These are phyloP conservation scores for Calycina marina DNA, from an alignment of 2,329 filamentous ascomycete species.

Conservation along the genomic window DNA sequence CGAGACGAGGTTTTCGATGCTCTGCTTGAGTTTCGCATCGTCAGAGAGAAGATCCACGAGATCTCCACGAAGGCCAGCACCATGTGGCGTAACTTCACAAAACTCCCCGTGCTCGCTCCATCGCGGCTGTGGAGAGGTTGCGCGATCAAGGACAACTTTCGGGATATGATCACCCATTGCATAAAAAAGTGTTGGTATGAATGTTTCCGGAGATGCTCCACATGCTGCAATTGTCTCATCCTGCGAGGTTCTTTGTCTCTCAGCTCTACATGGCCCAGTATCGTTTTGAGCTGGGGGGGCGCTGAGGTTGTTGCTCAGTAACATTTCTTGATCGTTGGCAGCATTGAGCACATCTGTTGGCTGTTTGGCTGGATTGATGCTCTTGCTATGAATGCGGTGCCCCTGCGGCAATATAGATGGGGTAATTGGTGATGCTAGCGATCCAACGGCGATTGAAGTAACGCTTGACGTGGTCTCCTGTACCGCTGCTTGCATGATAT, in stretches of 20 bases:
- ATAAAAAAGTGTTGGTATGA: slow-evolving; percentile 6
- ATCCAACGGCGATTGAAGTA: slow-evolving; percentile 3
- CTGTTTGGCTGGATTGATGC: background rate
- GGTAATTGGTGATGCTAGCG: slow-evolving; percentile 5
- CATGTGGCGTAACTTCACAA: slow-evolving; percentile 3
- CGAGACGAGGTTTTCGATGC: slow-evolving; percentile 3
- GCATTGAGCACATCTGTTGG: slow-evolving; percentile 1
- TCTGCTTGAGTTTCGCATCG: slow-evolving; percentile 1
- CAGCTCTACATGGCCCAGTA: slow-evolving; percentile 1
- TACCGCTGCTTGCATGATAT: slow-evolving; percentile 3
- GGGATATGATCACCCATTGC: slow-evolving; percentile 5
- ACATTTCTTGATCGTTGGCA: slow-evolving; percentile 1
- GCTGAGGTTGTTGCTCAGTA: slow-evolving; percentile 1
- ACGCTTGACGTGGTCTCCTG: slow-evolving; percentile 3
- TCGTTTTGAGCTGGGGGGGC: slow-evolving; percentile 1
- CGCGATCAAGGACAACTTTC: slow-evolving; percentile 3
- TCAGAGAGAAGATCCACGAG: slow-evolving; percentile 3
- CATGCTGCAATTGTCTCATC: slow-evolving; percentile 1
- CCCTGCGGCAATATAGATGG: slow-evolving; percentile 3
- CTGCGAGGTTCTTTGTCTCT: background rate
- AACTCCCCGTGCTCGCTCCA: slow-evolving; percentile 4
- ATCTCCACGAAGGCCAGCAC: slow-evolving; percentile 4
- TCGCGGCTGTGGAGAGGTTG: slow-evolving; percentile 3
- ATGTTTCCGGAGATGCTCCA: slow-evolving; percentile 3
- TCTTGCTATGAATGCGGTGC: slow-evolving; percentile 3